Conservation (phyloP, 441 rosid genomes). For the Corymbia calophylla region DNA sequence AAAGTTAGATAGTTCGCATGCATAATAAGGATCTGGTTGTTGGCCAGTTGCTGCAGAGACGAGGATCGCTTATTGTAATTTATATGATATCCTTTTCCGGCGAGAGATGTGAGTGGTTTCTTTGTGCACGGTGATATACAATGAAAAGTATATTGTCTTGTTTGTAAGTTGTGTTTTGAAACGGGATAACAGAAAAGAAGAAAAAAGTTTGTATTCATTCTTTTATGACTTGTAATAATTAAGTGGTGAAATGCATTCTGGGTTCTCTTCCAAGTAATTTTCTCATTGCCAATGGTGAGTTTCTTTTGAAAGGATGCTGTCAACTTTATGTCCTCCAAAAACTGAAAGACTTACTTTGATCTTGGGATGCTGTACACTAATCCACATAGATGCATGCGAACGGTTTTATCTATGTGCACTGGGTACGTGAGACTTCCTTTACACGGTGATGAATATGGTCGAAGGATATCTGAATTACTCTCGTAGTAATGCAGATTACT, state of each 20-base stretch:
- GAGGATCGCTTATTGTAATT: neutral
- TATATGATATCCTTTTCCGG: neutral
- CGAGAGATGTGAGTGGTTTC: neutral
- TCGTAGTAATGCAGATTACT: neutral
- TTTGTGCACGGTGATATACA: neutral
- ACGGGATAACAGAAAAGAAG: neutral
- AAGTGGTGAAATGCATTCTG: neutral
- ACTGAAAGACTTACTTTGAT: neutral
- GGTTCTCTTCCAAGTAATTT: neutral
- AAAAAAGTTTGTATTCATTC: neutral
- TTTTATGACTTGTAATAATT: neutral
- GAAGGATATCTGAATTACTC: neutral
- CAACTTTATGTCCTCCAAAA: neutral
- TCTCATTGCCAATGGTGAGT: neutral
- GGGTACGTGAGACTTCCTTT: neutral
- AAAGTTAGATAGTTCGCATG: neutral
- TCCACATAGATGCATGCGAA: neutral
- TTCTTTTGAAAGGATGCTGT: neutral
- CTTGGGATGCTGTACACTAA: neutral
- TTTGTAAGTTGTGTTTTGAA: neutral
- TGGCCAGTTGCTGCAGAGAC: neutral
- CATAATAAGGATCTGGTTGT: neutral
- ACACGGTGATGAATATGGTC: neutral
- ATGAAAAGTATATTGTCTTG: neutral
- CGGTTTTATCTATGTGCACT: neutral